Evolutionary conservation across 2,329 filamentous ascomycete genomes (phyloP), one percentile per base, ranked within the genome.

Genomic region (Plectosphaerella sp.): DNA sequence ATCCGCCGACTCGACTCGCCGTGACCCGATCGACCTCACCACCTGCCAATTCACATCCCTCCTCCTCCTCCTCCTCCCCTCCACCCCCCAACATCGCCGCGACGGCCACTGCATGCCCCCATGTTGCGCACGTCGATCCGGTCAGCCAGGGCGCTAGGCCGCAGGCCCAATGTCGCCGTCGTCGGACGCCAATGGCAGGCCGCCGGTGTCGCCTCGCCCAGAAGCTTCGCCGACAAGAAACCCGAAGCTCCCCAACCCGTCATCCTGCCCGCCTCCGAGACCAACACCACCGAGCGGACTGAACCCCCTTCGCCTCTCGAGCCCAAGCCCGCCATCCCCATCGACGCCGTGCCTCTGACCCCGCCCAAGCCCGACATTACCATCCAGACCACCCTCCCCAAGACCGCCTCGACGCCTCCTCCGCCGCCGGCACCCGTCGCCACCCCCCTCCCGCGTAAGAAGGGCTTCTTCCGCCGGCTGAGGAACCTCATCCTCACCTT

Each of bases 401-500:
- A 49, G 25, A 64, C 39, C 28, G 61, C 65, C 45, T 61, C 71
- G 10, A 61, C 61, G 54, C 66, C 67, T 54, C 64, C 65, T 57
- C 71, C 68, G 9, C 63, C 70, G 0, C 64, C 71, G 18, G 62
- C 70, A 55, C 71, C 65, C 43, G 62, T 63, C 53, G 67, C 65
- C 62, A 35, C 58, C 72, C 15, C 69, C 69, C 58, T 72, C 61
- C 61, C 75, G 64, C 70, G 77, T 75, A 74, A 83, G 80, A 76
- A 88, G 82, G 76, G 84, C 66, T 77, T 84, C 69, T 78, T 83
- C 67, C 82, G 89, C 57, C 83, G 88, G 53, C 82, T 96, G 66
- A 82, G 89, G 62, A 87, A 87, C 66, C 87, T 91, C 66, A 73
- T 97, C 53, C 73, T 92, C 59, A 89, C 88, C 51, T 72, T 97